Percentiles rank a stretch among this genome's conserved stretches.
Conservation (phyloP, 2,329 filamentous ascomycete genomes). For the Epichloe brachyelytri region DNA sequence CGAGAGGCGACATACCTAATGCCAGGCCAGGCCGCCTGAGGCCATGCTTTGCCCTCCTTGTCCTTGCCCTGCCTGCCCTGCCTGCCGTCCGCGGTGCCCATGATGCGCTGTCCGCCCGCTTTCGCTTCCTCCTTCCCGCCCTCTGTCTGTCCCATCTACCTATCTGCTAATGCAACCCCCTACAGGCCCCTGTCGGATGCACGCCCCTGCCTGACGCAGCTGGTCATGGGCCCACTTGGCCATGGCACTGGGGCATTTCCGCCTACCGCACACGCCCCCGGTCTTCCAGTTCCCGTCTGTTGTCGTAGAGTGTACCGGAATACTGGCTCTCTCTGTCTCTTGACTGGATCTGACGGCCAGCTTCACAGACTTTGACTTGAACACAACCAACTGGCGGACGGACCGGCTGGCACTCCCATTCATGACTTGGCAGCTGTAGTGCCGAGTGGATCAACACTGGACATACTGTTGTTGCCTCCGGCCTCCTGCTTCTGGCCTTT, state of each 20-base stretch:
- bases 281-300: background rate
- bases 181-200: background rate
- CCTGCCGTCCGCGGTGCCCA: background rate
- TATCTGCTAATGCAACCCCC: background rate
- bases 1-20: no score
- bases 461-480: background rate
- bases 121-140: conserved; percentile 4
- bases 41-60: background rate
- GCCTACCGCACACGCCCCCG: background rate
- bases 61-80: background rate
- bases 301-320: background rate
- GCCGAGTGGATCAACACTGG: background rate
- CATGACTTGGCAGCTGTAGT: background rate
- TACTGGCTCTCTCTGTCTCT: background rate
- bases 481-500: background rate
- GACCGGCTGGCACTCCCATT: background rate
- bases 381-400: background rate
- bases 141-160: conserved; percentile 5
- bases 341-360: background rate
- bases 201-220: background rate
- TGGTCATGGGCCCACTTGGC: background rate
- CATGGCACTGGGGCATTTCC: no score
- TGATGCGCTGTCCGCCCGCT: conserved; percentile 1
- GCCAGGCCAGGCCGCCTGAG: no score
- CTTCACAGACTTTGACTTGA: background rate